Base-by-base conservation (phyloP, 345 rosid species). In the Arabis alpina region DNA sequence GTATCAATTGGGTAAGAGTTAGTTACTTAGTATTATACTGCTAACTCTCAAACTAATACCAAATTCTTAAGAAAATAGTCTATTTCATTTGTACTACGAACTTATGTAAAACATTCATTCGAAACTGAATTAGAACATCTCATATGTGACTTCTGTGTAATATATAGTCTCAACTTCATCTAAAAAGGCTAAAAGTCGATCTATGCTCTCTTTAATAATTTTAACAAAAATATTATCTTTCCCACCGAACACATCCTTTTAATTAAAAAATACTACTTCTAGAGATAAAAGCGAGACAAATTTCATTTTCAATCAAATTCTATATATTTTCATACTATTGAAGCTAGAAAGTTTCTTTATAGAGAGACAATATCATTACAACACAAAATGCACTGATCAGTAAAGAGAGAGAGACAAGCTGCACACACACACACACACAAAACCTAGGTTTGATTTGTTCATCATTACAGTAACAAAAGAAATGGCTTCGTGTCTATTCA, bases 401-500 rank as follows among this genome's bases (percentile, higher is more conserved):
- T 56, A 27, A 1, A 62, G 10, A 62, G 70, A 62, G 47, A 47
- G 45, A 68, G 13, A 44, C 50, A 57, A 37, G 25, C 7, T 5
- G 1, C 34, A 3, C 36, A 4, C 37, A 6, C 41, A 2, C 19
- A 24, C 2, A 24, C 32, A n/a, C 4, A 10, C 24, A 24, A 61
- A 63, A 61, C 8, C 1, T 32, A 68, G 10, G 80, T 61, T 82
- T 83, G 89, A 83, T 85, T 83, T 76, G 80, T 75, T 80, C 84
- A 85, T 85, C 90, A 89, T 81, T 84, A 76, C 78, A 72, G 51
- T 37, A 76, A 64, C 55, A 27, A 85, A 68, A 64, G 37, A 45
- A 41, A 75, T 85, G 92, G 77, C 79, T 79, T 81, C 82, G 76
- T 85, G 74, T 79, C 50, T 78, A 79, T 66, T 80, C 61, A 71